Evolutionary conservation across 2,329 filamentous ascomycete genomes (phyloP).

Genomic region (Bertia moriformis): DNA sequence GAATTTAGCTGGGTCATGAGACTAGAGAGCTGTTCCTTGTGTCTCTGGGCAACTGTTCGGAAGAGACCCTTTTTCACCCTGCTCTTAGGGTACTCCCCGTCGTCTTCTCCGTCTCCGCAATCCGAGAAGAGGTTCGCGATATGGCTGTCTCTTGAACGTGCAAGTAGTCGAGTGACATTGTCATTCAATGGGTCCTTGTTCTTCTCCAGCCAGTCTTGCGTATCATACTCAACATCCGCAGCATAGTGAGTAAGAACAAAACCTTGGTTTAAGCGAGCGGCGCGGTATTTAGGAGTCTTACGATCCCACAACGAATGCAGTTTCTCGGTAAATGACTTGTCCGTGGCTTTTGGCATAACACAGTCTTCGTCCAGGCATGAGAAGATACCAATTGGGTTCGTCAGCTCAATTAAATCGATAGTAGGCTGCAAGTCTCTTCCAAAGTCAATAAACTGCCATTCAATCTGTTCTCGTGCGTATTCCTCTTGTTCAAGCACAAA

Average conservation of each 20-base stretch:
- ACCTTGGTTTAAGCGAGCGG: conserved; percentile 74
- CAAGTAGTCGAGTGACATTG: conserved; percentile 80
- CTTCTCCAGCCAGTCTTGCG: conserved; percentile 90
- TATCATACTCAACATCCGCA: conserved; percentile 93
- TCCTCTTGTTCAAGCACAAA: conserved; percentile 98
- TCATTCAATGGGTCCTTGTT: conserved; percentile 98
- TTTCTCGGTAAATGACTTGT: conserved; percentile 94
- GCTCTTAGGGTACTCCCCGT: conserved; percentile 49
- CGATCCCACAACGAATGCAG: conserved; percentile 94
- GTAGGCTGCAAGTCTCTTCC: conserved; percentile 92
- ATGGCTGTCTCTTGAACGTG: conserved; percentile 68
- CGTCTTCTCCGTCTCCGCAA: conserved; percentile 71
- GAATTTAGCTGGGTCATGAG: conserved; percentile 88
- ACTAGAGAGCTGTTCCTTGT: conserved; percentile 96
- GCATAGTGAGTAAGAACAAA: conserved; percentile 96
- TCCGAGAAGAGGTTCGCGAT: conserved; percentile 75
- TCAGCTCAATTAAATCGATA: conserved; percentile 88
- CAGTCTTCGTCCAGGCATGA: conserved; percentile 95
- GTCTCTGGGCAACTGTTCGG: conserved; percentile 85
- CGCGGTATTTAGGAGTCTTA: conserved; percentile 83
- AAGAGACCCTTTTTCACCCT: conserved; percentile 95
- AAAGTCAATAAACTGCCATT: conserved; percentile 99
- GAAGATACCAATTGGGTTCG: conserved; percentile 97
- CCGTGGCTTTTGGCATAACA: conserved; percentile 97
- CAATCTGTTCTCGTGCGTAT: conserved; percentile 91